These are phyloP conservation scores for Termitomyces eurrhizus DNA, from an alignment of 768 basidiomycete genomes.

Conservation along the genomic window DNA sequence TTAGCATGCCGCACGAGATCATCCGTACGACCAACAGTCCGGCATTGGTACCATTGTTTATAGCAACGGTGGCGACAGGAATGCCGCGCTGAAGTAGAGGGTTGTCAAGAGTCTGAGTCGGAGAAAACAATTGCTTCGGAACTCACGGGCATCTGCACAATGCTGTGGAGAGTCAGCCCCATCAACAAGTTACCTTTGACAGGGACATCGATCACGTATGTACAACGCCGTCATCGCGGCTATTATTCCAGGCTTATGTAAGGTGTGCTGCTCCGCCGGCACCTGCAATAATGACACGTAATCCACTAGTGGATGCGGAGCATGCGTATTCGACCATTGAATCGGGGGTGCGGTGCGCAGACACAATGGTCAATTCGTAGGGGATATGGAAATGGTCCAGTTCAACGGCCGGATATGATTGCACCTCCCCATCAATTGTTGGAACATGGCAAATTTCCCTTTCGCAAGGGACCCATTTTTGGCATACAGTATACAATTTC, in stretches of 20 bases:
- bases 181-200: slow-evolving; percentile 92
- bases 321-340: slow-evolving; percentile 80
- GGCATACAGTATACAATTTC: slow-evolving; percentile 78
- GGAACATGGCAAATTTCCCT: slow-evolving; percentile 94
- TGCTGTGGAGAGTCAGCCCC: slow-evolving; percentile 97
- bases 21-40: slow-evolving; percentile 89
- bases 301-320: slow-evolving; percentile 60
- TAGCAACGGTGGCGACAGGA: slow-evolving; percentile 96
- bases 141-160: slow-evolving; percentile 98
- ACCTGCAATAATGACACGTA: slow-evolving; percentile 84
- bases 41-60: slow-evolving; percentile 93
- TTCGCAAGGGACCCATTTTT: slow-evolving; percentile 86
- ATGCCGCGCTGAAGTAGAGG: slow-evolving; percentile 72
- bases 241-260: slow-evolving; percentile 80
- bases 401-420: slow-evolving; percentile 89
- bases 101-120: slow-evolving; percentile 2
- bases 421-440: slow-evolving; percentile 64
- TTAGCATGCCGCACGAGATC: slow-evolving; percentile 68
- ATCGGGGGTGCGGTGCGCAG: slow-evolving; percentile 93
- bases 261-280: slow-evolving; percentile 99
- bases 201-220: slow-evolving; percentile 96
- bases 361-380: slow-evolving; percentile 93
- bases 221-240: slow-evolving; percentile 92
- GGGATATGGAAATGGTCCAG: slow-evolving; percentile 81
- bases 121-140: neutral